Evolutionary conservation across 2,329 filamentous ascomycete genomes (phyloP), one percentile per base, ranked within the genome.

Genomic region (Zymoseptoria tritici): DNA sequence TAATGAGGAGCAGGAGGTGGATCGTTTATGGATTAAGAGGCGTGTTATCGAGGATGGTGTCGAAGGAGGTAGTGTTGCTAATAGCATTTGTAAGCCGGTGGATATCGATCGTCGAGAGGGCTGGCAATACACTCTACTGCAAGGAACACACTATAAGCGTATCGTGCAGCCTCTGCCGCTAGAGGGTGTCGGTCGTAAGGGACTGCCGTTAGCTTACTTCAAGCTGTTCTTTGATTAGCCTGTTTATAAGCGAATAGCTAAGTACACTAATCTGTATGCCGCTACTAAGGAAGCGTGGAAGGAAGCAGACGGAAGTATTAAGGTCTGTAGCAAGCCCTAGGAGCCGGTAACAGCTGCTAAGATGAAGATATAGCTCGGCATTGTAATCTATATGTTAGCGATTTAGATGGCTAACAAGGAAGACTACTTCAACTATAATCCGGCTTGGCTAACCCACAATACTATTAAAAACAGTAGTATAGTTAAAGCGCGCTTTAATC

Each of bases 331-430:
- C 16, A n/a, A 55, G 2, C 8, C 20, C 3, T 55, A 55, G 54
- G 46, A 55, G 54, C 54, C 31, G 13, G 21, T 55, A 42, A 22
- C 1, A 19, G 21, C 29, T 42, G 19, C 22, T 19, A 55, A 21
- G 8, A 46, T 55, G 49, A 55, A 55, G 54, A 46, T 55, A 8
- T 55, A 19, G 16, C 3, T 55, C 13, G 29, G n/a, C 6, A 16
- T 55, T 19, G 7, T 55, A 9, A 20, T 55, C 24, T 55, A 55
- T 46, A 55, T 55, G 49, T 55, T 55, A 55, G 54, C n/a, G 9
- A 19, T 55, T 4, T 42, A 46, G 29, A 55, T 55, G 49, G 29
- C 36, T 21, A 36, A 55, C 49, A 55, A 55, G 19, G 22, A 22
- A 22, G 21, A 22, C 21, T 22, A 22, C 21, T 22, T 22, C 4